Base-by-base conservation (phyloP, 1,284 basidiomycete genomes). In the Ceratobasidium sp. region DNA sequence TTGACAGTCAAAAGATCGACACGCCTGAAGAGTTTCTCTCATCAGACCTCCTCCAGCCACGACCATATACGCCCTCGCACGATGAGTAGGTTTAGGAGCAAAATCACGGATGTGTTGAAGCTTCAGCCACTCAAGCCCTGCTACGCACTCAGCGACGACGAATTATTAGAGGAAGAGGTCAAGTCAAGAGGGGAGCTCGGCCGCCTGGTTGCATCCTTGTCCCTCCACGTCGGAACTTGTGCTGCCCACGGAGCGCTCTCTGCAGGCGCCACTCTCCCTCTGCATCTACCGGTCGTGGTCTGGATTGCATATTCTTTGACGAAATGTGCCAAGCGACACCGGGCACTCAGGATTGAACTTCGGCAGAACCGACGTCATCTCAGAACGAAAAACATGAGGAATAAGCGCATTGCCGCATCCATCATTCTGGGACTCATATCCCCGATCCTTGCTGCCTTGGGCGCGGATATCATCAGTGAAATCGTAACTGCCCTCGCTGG, bases 381-480 rank as follows among this genome's bases (percentile, higher is more conserved):
- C 22, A 17, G 29, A n/a, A 33, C 45, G 51, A 41, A 57, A 47
- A 56, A 69, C 36, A 14, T 69, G 27, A 53, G 44, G 41, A 29
- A 11, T n/a, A 69, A 57, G 24, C 66, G 66, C 1, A 29, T 57
- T 33, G 54, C 66, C 9, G n/a, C 36, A 19, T 27, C 53, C 1
- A 27, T 69, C 1, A 53, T 69, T 11, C 51, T 69, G 2, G 54
- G 36, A 15, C 51, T 69, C n/a, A 22, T 69, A 29, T 44, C 66
- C 17, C 66, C 66, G 4, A 27, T 69, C 19, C 54, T 69, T 27
- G 36, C 53, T 14, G 66, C 66, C 2, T 27, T 69, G 29, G 66
- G 66, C 22, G 66, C 66, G 19, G 66, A 69, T 36, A 69, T 69
- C 48, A 36, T 69, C 33, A 69, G 56, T 24, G 66, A 69, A 11